phyloP scores from a whole-genome alignment of 305 asterid genomes.

The Salvia sclarea region DNA sequence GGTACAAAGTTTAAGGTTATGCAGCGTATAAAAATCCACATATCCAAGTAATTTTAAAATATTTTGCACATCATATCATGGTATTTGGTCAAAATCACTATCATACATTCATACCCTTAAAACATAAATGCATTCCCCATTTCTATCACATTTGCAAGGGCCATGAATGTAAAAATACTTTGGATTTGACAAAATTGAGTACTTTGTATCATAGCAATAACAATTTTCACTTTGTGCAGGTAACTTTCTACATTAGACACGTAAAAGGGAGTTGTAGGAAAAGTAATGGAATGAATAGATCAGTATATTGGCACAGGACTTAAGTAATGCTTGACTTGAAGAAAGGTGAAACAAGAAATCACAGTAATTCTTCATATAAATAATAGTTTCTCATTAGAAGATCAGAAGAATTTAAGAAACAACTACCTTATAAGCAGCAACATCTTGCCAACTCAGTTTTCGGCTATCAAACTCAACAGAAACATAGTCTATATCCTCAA shows the following conservation, averaged over 20 bases:
- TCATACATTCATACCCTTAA: too few species aligned
- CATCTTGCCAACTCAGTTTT: constrained; percentile 93
- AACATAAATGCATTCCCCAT: constrained; percentile 2
- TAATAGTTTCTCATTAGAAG: background rate
- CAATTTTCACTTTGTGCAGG: background rate
- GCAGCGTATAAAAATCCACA: background rate
- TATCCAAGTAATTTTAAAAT: background rate
- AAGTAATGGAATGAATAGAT: background rate
- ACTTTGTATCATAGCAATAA: background rate
- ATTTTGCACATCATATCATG: background rate
- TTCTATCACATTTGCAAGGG: background rate
- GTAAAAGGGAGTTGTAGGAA: background rate
- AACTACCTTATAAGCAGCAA: constrained; percentile 81
- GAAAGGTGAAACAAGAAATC: background rate
- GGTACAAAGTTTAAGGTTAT: background rate
- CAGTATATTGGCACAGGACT: background rate
- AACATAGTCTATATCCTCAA: constrained; percentile 91
- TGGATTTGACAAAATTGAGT: background rate
- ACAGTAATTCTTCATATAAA: background rate
- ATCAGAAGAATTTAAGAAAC: background rate
- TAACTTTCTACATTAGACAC: background rate
- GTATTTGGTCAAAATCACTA: background rate
- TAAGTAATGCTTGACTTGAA: background rate
- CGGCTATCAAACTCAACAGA: constrained; percentile 86
- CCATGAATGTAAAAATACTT: background rate